phyloP scores from a whole-genome alignment of 352 stramenopile species.

The Phytophthora capsici region DNA sequence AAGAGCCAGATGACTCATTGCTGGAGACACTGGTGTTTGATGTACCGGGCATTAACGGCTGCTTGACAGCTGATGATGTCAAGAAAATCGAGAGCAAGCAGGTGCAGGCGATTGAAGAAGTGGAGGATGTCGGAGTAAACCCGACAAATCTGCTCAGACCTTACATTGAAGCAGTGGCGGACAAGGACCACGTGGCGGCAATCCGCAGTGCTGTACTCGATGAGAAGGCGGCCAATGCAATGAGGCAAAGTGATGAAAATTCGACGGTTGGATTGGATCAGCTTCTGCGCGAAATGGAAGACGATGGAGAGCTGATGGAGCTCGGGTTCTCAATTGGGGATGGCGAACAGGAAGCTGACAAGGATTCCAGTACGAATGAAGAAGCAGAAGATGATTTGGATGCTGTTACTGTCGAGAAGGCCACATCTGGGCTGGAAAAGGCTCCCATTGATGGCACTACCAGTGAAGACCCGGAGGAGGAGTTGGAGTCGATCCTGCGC shows the following conservation, averaged over 20 bases:
- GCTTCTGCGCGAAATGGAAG: conserved; percentile 71
- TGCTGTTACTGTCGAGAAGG: not conserved
- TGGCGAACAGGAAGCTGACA: conserved; percentile 31
- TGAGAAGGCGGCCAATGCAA: conserved; percentile 65
- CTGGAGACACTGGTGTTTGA: conserved; percentile 57
- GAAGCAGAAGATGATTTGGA: conserved; percentile 2
- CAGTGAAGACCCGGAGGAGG: conserved; percentile 50
- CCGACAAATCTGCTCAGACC: conserved; percentile 59
- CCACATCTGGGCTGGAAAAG: not conserved
- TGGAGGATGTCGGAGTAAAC: conserved; percentile 63
- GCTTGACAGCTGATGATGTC: conserved; percentile 60
- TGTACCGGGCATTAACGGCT: conserved; percentile 60
- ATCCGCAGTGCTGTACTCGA: conserved; percentile 65
- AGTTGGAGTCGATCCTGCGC: conserved; percentile 60
- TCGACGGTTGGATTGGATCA: conserved; percentile 70
- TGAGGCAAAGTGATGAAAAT: conserved; percentile 58
- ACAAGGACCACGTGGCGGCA: conserved; percentile 56
- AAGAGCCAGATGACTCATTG: conserved; percentile 32
- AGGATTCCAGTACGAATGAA: conserved; percentile 2
- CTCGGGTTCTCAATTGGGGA: conserved; percentile 64
- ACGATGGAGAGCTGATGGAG: conserved; percentile 66
- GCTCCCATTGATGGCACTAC: not conserved
- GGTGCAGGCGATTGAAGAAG: not conserved
- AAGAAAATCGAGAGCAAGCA: conserved; percentile 29
- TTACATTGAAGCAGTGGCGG: conserved; percentile 70